Conservation (phyloP, 768 basidiomycete genomes). For the Mycena pura region DNA sequence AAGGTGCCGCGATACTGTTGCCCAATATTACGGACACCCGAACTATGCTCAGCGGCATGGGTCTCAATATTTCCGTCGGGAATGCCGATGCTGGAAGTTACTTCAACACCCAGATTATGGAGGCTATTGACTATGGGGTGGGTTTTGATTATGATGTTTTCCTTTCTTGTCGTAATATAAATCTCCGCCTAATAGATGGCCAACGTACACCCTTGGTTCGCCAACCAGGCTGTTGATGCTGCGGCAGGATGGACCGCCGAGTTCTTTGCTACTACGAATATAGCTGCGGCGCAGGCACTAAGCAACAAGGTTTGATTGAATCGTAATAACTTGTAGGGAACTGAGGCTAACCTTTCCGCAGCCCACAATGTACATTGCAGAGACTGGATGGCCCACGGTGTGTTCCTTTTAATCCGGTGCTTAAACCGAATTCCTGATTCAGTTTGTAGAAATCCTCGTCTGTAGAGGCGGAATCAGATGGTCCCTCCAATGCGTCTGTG, state of each 20-base stretch:
- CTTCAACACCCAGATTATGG: conserved; percentile 76
- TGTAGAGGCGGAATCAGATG: conserved; percentile 64
- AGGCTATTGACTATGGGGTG: conserved; percentile 72
- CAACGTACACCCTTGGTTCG: conserved; percentile 96
- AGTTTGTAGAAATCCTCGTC: conserved; percentile 62
- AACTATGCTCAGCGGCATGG: conserved; percentile 59
- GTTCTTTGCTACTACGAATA: conserved; percentile 77
- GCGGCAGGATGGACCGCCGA: conserved; percentile 83
- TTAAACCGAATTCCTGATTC: background rate
- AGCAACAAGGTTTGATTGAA: conserved; percentile 53
- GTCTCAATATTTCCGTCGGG: conserved; percentile 73
- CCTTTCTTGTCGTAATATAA: background rate
- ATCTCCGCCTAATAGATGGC: conserved; percentile 59
- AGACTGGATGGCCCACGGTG: conserved; percentile 84
- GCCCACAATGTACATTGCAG: conserved; percentile 90
- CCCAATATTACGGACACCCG: conserved; percentile 74
- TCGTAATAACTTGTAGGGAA: background rate
- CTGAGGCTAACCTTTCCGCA: background rate
- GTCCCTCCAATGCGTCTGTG: conserved; percentile 67
- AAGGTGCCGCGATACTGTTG: conserved; percentile 67
- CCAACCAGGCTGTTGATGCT: conserved; percentile 67
- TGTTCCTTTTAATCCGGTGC: conserved; percentile 22
- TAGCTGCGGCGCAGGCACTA: conserved; percentile 57
- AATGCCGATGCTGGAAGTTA: conserved; percentile 87
- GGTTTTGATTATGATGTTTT: conserved; percentile 28